Evolutionary conservation across 495 filamentous ascomycete genomes (phyloP).

Genomic region (Schizothecium vesticola): DNA sequence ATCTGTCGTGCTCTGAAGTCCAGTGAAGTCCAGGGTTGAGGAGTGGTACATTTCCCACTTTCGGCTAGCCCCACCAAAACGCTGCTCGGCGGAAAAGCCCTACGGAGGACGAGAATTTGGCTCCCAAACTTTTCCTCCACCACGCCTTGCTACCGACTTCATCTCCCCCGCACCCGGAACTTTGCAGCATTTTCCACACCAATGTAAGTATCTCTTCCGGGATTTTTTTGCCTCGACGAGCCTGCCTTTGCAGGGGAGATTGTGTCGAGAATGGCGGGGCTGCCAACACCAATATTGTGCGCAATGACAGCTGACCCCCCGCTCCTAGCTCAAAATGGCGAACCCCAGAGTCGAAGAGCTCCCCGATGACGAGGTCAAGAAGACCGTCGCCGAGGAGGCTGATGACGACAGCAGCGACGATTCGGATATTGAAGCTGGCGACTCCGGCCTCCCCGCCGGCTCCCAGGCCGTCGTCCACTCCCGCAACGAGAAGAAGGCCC

Average conservation of each 20-base stretch:
- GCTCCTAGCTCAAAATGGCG: constrained; percentile 59
- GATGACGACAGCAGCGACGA: constrained; percentile 66
- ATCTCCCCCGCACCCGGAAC: constrained; percentile 25
- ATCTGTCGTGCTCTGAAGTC: background rate
- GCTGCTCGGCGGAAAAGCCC: constrained; percentile 22
- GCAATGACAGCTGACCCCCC: constrained; percentile 24
- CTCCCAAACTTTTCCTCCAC: constrained; percentile 30
- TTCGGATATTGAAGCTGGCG: constrained; percentile 65
- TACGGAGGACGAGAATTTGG: constrained; percentile 25
- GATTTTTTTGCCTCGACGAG: background rate
- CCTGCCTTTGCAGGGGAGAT: constrained; percentile 3
- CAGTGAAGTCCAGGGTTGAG: background rate
- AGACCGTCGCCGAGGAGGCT: constrained; percentile 71
- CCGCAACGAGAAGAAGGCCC: constrained; percentile 99
- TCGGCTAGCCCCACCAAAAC: constrained; percentile 15
- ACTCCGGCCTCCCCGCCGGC: constrained; percentile 72
- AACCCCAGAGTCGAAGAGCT: constrained; percentile 97
- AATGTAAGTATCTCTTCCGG: constrained; percentile 25
- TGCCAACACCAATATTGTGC: constrained; percentile 15
- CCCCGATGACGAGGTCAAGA: constrained; percentile 82
- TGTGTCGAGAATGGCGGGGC: constrained; percentile 6
- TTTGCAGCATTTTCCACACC: constrained; percentile 26
- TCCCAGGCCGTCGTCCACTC: constrained; percentile 87
- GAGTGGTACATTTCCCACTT: constrained; percentile 16
- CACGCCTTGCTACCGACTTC: constrained; percentile 21